A percentile compares a stretch with the other conserved stretches of the same genome.
Evolutionary conservation across 306 rosid genomes (phyloP).

Genomic region (Gynostemma pentaphyllum): DNA sequence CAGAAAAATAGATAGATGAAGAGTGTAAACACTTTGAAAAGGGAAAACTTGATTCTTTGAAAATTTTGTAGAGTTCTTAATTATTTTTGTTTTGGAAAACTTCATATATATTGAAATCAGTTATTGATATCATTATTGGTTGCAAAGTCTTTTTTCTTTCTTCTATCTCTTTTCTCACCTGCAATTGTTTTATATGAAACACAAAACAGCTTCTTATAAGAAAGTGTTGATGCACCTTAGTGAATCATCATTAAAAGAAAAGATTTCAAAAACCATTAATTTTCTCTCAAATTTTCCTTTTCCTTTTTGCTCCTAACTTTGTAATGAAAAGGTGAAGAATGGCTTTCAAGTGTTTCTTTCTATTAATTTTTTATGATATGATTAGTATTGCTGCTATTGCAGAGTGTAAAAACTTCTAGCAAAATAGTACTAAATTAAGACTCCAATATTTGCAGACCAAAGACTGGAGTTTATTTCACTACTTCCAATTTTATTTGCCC

Average conservation of each 20-base stretch:
- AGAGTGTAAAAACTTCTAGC: not conserved
- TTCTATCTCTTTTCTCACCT: not conserved
- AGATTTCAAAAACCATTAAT: too few relatives aligned
- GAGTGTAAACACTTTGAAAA: not conserved
- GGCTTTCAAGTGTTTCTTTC: not conserved
- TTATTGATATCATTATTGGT: not conserved
- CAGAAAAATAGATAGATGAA: too few relatives aligned
- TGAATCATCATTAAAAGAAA: not conserved
- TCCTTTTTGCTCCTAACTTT: too few relatives aligned
- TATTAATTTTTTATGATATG: not conserved
- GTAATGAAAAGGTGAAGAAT: not conserved
- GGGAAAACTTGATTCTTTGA: conserved; percentile 3
- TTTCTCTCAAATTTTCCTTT: not conserved
- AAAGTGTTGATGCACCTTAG: not conserved
- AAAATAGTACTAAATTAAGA: not conserved
- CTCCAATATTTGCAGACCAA: not conserved
- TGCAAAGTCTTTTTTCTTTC: not conserved
- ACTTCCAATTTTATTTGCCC: too few relatives aligned
- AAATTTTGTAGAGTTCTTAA: not conserved
- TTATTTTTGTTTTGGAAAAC: not conserved
- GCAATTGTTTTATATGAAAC: not conserved
- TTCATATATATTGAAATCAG: not conserved
- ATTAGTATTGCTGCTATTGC: not conserved
- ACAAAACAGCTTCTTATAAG: not conserved
- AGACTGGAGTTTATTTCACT: not conserved